phyloP scores from a whole-genome alignment of 2,329 filamentous ascomycete genomes.

The Colletotrichum tamarilloi region DNA sequence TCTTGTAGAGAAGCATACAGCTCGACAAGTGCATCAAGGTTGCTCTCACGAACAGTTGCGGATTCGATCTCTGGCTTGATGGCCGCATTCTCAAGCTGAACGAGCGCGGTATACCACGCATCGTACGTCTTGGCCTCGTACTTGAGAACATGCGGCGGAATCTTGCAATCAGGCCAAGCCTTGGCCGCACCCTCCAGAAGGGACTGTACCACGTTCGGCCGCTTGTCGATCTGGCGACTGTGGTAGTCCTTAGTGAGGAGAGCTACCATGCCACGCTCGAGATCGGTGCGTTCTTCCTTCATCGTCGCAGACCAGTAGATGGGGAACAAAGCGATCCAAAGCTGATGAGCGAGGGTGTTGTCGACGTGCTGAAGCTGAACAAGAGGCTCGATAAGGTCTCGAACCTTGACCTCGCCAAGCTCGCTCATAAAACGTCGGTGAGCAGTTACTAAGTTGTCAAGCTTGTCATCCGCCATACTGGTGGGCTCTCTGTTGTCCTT shows the following conservation, averaged over 20 bases:
- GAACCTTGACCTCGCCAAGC: constrained; percentile 85
- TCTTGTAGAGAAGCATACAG: constrained; percentile 92
- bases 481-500: constrained; percentile 74
- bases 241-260: constrained; percentile 96
- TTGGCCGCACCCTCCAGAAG: constrained; percentile 88
- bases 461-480: constrained; percentile 82
- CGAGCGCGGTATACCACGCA: constrained; percentile 94
- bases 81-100: constrained; percentile 89
- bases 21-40: constrained; percentile 94
- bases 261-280: constrained; percentile 91
- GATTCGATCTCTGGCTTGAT: constrained; percentile 89
- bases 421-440: constrained; percentile 88
- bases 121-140: constrained; percentile 95
- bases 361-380: constrained; percentile 94
- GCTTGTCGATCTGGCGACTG: constrained; percentile 90
- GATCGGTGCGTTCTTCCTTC: constrained; percentile 87
- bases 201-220: constrained; percentile 95
- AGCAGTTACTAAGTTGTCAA: constrained; percentile 80
- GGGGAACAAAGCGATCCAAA: constrained; percentile 93
- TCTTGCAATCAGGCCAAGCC: constrained; percentile 87
- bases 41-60: constrained; percentile 87
- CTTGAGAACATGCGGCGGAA: constrained; percentile 96
- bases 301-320: constrained; percentile 92
- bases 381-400: constrained; percentile 90
- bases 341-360: constrained; percentile 80